These are phyloP conservation scores for Aureobasidium pullulans DNA, from an alignment of 2,329 filamentous ascomycete species.

Conservation along the genomic window DNA sequence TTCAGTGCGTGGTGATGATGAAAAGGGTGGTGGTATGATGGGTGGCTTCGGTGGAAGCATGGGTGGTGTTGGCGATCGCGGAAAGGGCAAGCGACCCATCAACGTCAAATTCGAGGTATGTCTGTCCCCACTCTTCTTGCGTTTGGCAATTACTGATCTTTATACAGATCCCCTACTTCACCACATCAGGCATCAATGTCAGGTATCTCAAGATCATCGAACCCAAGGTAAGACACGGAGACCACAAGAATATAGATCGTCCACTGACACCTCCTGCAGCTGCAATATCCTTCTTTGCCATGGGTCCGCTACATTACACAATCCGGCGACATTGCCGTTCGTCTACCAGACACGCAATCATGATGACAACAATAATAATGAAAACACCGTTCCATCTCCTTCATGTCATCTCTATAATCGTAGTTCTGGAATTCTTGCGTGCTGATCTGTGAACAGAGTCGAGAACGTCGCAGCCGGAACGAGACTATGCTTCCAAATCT, in stretches of 20 bases:
- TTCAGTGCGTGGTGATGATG: slow-evolving; percentile 89
- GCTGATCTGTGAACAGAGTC: no score
- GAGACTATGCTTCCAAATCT: no score
- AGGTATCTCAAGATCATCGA: slow-evolving; percentile 98
- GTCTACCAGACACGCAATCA: slow-evolving; percentile 68
- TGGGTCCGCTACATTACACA: slow-evolving; percentile 99
- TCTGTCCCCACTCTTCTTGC: neutral
- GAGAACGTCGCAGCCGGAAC: no score
- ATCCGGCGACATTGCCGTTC: slow-evolving; percentile 90
- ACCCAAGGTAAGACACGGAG: slow-evolving; percentile 65
- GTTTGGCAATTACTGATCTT: neutral
- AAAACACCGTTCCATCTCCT: neutral
- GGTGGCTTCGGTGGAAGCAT: slow-evolving; percentile 95
- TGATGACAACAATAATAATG: slow-evolving; percentile 8
- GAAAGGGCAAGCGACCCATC: slow-evolving; percentile 92
- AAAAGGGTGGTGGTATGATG: slow-evolving; percentile 94
- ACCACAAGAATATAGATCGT: neutral
- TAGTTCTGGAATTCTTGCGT: no score
- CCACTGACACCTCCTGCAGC: slow-evolving; percentile 41
- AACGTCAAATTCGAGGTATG: slow-evolving; percentile 85
- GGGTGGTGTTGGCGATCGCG: slow-evolving; percentile 80
- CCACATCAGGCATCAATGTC: slow-evolving; percentile 97
- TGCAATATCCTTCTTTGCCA: slow-evolving; percentile 95
- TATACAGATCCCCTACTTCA: slow-evolving; percentile 85
- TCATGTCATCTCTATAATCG: no score